Percentiles rank a stretch among this genome's conserved stretches.
Conservation (phyloP, 192 early-diverging fungal genomes). For the Backusella parvicylindrica region DNA sequence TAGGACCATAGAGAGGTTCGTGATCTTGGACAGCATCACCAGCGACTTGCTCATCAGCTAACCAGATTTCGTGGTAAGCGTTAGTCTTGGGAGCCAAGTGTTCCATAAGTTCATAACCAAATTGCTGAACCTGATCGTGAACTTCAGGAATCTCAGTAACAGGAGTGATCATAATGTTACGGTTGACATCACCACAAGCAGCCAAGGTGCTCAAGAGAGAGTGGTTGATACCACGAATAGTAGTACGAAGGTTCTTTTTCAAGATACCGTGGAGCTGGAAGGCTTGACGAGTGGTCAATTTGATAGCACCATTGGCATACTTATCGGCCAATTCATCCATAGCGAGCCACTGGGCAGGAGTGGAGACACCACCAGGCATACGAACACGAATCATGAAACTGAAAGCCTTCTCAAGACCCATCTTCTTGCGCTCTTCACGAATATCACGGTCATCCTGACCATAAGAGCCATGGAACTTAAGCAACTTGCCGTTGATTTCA, state of each 20-base stretch:
- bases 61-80: slow-evolving; percentile 98
- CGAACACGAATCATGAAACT: slow-evolving; percentile 97
- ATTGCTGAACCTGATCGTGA: slow-evolving; percentile 74
- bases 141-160: slow-evolving; percentile 78
- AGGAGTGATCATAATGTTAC: slow-evolving; percentile 93
- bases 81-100: slow-evolving; percentile 83
- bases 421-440: slow-evolving; percentile 76
- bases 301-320: slow-evolving; percentile 85
- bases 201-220: slow-evolving; percentile 89
- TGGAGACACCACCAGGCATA: slow-evolving; percentile 87
- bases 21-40: slow-evolving; percentile 75
- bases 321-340: slow-evolving; percentile 88
- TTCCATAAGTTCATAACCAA: slow-evolving; percentile 64
- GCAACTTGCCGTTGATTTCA: slow-evolving; percentile 89
- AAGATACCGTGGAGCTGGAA: slow-evolving; percentile 97
- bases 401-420: slow-evolving; percentile 88
- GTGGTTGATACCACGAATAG: slow-evolving; percentile 92
- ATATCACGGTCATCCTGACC: slow-evolving; percentile 96
- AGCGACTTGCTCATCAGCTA: slow-evolving; percentile 86
- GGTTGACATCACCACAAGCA: slow-evolving; percentile 97
- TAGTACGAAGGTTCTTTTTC: slow-evolving; percentile 83
- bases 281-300: slow-evolving; percentile 95
- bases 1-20: slow-evolving; percentile 91
- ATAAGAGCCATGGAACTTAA: slow-evolving; percentile 98
- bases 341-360: slow-evolving; percentile 88